Evolutionary conservation across 108 stramenopile species (phyloP), one percentile per base, ranked within the genome.

Genomic region (Nitzschia sp.): DNA sequence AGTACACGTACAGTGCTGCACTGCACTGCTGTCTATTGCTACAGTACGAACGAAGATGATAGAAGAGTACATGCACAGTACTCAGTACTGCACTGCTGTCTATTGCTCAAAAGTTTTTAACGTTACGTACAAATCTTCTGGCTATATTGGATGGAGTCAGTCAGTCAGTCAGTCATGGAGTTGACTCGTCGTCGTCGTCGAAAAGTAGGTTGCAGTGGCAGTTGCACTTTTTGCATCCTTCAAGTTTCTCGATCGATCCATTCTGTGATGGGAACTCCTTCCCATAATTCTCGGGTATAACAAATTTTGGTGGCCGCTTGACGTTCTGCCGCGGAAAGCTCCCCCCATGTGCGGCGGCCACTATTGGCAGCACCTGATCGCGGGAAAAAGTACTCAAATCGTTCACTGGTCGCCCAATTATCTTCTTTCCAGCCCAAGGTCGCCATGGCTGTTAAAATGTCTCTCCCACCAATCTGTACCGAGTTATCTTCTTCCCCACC

Each of bases 271-370:
- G 46, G 46, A 15, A 22, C 47, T 9, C 46, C 26, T 9, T 63
- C 45, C 63, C 63, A 63, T 16, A 63, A 23, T 19, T 63, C 63
- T 26, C 6, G 26, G 11, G 38, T 41, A 28, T 48, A 63, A 27
- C 63, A 63, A n/a, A 63, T 4, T 1, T 23, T 27, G 13, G 21
- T 45, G 2, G 63, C 63, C 22, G 63, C 63, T 2, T 22, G 27
- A 27, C 47, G 63, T 41, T 63, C 45, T 13, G 3, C 13, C 25
- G 8, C 25, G 2, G 63, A n/a, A 3, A 63, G 28, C 5, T 30
- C 25, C 19, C 22, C 46, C 63, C 63, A 63, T 46, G 29, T 4
- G 8, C 26, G 29, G 6, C 55, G 55, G 9, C 27, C 55, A 5
- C 27, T 30, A 11, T 4, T 16, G 5, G 9, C 17, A 16, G 69